Evolutionary conservation across 352 stramenopile species (phyloP).

Genomic region (Globisporangium megalacanthum): DNA sequence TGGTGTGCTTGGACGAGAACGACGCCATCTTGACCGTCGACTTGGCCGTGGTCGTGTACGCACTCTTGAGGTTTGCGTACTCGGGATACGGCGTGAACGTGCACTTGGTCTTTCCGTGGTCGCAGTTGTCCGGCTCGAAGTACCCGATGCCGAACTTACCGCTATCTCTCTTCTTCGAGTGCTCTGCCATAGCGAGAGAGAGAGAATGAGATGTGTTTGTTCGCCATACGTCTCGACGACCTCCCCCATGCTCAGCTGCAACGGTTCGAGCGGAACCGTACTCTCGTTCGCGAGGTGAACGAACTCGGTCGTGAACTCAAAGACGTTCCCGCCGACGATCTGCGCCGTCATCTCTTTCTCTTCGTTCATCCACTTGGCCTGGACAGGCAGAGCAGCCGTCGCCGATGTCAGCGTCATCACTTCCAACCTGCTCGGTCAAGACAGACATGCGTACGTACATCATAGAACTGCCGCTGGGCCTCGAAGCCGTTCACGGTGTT

Average conservation of each 20-base stretch:
- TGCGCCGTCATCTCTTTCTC: constrained; percentile 63
- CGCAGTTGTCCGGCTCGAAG: constrained; percentile 37
- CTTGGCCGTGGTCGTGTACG: constrained; percentile 40
- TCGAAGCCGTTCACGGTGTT: constrained; percentile 51
- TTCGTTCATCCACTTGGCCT: constrained; percentile 82
- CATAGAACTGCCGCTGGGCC: constrained; percentile 41
- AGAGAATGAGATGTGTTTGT: background rate
- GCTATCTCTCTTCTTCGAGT: constrained; percentile 27
- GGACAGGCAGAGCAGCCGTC: no score
- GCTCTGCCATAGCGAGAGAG: constrained; percentile 1
- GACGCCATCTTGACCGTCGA: constrained; percentile 30
- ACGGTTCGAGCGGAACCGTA: background rate
- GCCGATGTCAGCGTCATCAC: no score
- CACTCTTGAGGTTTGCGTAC: constrained; percentile 39
- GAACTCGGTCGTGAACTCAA: constrained; percentile 76
- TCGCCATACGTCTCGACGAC: no score
- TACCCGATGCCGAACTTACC: constrained; percentile 45
- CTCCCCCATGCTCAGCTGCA: no score
- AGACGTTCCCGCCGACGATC: constrained; percentile 74
- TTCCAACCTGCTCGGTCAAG: no score
- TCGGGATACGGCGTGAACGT: constrained; percentile 42
- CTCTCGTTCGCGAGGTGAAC: constrained; percentile 27
- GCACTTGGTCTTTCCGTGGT: constrained; percentile 34
- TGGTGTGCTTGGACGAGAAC: constrained; percentile 21
- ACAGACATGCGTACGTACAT: constrained; percentile 5